Percentiles rank a stretch among this genome's conserved stretches.
Evolutionary conservation across 495 filamentous ascomycete genomes (phyloP).

Genomic region (Tuber calosporum): DNA sequence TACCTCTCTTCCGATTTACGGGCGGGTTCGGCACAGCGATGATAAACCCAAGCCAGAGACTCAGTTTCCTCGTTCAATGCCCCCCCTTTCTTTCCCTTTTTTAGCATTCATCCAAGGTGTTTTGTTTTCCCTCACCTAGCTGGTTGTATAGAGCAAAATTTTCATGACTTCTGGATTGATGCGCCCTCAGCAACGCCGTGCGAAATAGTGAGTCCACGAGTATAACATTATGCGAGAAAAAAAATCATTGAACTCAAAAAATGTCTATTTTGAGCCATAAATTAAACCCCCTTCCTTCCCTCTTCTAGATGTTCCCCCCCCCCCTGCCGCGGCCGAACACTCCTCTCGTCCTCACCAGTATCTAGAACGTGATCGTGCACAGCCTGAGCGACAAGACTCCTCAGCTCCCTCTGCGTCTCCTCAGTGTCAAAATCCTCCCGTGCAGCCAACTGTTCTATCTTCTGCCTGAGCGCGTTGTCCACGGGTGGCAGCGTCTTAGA

Average conservation of each 20-base stretch:
- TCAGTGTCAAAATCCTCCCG: slow-evolving; percentile 65
- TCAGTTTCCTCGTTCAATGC: slow-evolving; percentile 9
- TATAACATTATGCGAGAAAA: not conserved
- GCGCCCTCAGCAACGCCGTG: not conserved
- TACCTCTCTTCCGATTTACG: slow-evolving; percentile 7
- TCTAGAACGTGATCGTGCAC: slow-evolving; percentile 51
- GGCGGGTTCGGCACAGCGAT: not conserved
- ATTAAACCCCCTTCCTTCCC: not conserved
- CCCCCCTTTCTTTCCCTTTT: not conserved
- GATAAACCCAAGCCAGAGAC: slow-evolving; percentile 17
- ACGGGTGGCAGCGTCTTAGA: slow-evolving; percentile 52
- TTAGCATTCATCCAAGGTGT: not conserved
- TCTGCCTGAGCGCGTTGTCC: slow-evolving; percentile 64
- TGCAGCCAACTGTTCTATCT: slow-evolving; percentile 70
- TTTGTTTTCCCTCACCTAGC: not conserved
- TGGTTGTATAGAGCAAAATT: not conserved
- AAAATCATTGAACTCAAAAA: not conserved
- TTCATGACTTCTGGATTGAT: not conserved
- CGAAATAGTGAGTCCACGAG: not conserved
- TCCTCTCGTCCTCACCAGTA: slow-evolving; percentile 43
- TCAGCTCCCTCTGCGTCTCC: slow-evolving; percentile 61
- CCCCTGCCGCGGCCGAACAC: slow-evolving; percentile 25
- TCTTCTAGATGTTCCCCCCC: not conserved
- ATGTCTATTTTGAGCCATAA: not conserved
- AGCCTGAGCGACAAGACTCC: slow-evolving; percentile 63